These are phyloP conservation scores for Heimioporus sp. DNA, from an alignment of 768 basidiomycete species.

Conservation along the genomic window DNA sequence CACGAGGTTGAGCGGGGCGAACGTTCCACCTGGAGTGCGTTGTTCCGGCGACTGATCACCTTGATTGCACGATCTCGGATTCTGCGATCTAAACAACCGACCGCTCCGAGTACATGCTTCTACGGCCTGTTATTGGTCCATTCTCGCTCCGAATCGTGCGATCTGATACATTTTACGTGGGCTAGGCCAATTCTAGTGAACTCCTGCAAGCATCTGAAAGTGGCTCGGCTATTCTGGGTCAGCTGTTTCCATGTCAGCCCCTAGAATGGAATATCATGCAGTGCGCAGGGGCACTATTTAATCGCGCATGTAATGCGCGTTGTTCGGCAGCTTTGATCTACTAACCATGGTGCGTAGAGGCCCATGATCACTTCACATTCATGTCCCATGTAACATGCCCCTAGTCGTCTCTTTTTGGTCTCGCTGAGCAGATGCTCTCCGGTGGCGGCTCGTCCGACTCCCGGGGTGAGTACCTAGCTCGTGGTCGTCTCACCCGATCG, in stretches of 20 bases:
- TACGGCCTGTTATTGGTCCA: too few relatives aligned
- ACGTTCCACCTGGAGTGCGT: too few relatives aligned
- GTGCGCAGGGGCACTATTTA: constrained; percentile 15
- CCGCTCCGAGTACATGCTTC: too few relatives aligned
- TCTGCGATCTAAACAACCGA: too few relatives aligned
- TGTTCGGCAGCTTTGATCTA: constrained; percentile 9
- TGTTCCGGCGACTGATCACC: too few relatives aligned
- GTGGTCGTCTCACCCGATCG: constrained; percentile 6
- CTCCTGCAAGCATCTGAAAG: not conserved
- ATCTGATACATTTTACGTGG: too few relatives aligned
- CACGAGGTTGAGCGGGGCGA: too few relatives aligned
- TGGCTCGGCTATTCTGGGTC: constrained; percentile 5
- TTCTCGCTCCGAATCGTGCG: too few relatives aligned
- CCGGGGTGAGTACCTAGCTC: constrained; percentile 3
- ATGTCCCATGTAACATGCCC: not conserved
- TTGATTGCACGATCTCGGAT: too few relatives aligned
- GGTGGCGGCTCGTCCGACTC: constrained; percentile 3
- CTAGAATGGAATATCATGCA: constrained; percentile 22
- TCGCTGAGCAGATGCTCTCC: constrained; percentile 66
- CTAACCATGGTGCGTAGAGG: constrained; percentile 24
- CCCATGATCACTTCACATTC: not conserved
- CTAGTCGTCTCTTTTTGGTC: constrained; percentile 64
- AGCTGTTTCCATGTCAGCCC: constrained; percentile 18
- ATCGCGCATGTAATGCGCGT: constrained; percentile 1
- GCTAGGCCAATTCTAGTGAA: too few relatives aligned